A percentile compares a stretch with the other conserved stretches of the same genome.
These are phyloP conservation scores for Flammula alnicola DNA, from an alignment of 1,284 basidiomycete species.

Conservation along the genomic window DNA sequence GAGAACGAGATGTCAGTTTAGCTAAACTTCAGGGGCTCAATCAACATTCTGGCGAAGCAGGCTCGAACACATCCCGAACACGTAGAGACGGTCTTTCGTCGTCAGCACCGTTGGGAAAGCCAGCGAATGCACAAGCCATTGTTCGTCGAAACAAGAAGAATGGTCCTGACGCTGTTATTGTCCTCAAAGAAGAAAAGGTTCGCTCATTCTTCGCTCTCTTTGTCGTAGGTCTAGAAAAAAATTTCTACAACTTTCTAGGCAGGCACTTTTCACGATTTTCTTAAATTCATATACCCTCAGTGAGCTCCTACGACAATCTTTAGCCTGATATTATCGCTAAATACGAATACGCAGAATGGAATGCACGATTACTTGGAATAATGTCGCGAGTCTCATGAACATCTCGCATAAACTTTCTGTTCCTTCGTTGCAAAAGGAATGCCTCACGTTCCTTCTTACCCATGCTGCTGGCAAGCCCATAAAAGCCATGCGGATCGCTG, in stretches of 20 bases:
- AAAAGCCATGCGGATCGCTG: constrained; percentile 89
- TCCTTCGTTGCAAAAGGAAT: constrained; percentile 78
- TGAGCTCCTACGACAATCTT: constrained; percentile 38
- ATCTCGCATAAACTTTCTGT: constrained; percentile 87
- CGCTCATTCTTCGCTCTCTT: constrained; percentile 18
- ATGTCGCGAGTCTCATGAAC: constrained; percentile 87
- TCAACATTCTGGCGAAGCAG: neutral
- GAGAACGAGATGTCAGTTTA: constrained; percentile 47
- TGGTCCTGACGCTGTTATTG: constrained; percentile 75
- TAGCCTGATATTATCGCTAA: constrained; percentile 4
- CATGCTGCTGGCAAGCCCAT: constrained; percentile 91
- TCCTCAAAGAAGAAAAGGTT: constrained; percentile 82
- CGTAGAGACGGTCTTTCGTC: constrained; percentile 7
- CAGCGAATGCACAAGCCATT: constrained; percentile 43
- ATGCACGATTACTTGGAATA: constrained; percentile 93
- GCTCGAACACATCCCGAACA: neutral
- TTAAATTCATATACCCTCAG: constrained; percentile 88
- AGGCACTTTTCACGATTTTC: constrained; percentile 82
- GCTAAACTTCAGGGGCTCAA: constrained; percentile 47
- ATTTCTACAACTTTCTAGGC: constrained; percentile 51
- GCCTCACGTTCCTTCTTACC: constrained; percentile 84
- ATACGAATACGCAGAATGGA: constrained; percentile 60
- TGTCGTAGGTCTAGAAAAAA: neutral
- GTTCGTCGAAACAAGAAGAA: constrained; percentile 46
- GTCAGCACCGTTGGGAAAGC: constrained; percentile 25